Evolutionary conservation across 257 asterid species (phyloP).

Genomic region (Coffea eugenioides): DNA sequence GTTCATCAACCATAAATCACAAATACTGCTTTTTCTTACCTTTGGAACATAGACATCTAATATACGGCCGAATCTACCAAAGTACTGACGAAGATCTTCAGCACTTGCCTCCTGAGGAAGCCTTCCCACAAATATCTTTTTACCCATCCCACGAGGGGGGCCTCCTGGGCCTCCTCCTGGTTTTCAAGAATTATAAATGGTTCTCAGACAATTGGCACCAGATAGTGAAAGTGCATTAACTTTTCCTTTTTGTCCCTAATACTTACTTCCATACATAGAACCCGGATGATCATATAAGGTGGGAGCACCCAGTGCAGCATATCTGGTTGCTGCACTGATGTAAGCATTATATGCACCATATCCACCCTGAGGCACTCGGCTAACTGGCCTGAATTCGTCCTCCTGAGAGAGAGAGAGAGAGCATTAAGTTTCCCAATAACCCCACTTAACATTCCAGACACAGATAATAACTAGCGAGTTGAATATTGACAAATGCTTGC

Average conservation of each 20-base stretch:
- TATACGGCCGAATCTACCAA: slow-evolving; percentile 95
- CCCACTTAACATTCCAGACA: background rate
- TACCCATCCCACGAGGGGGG: slow-evolving; percentile 84
- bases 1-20: background rate
- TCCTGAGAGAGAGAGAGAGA: slow-evolving; percentile 40
- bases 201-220: background rate
- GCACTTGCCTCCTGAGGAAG: slow-evolving; percentile 97
- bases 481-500: slow-evolving; percentile 24
- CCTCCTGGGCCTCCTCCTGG: slow-evolving; percentile 49
- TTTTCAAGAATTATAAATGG: slow-evolving; percentile 19
- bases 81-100: slow-evolving; percentile 93
- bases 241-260: background rate
- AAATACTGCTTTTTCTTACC: slow-evolving; percentile 42
- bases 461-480: background rate
- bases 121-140: slow-evolving; percentile 93
- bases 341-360: slow-evolving; percentile 98
- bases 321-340: slow-evolving; percentile 90
- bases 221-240: background rate
- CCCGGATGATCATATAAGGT: slow-evolving; percentile 81
- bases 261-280: slow-evolving; percentile 88
- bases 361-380: slow-evolving; percentile 68
- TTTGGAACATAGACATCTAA: slow-evolving; percentile 94
- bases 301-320: slow-evolving; percentile 97
- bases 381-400: slow-evolving; percentile 76
- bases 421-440: background rate